These are phyloP conservation scores for Ogataea saltuana DNA, from an alignment of 805 yeast species.

Conservation along the genomic window DNA sequence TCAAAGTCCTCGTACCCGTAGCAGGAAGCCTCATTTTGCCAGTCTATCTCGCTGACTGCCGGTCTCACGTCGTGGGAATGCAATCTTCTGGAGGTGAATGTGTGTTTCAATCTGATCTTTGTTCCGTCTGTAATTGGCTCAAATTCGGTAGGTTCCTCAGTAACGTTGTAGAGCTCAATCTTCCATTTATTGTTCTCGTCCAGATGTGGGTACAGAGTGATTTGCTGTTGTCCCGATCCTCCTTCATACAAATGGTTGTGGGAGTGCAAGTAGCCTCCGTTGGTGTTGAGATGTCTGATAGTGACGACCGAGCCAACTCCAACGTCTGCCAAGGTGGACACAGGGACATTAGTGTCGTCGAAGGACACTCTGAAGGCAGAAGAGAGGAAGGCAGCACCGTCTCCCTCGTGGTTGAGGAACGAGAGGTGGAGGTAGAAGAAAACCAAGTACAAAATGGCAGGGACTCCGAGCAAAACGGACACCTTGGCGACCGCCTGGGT, in stretches of 20 bases:
- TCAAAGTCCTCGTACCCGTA: constrained; percentile 75
- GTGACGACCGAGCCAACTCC: constrained; percentile 72
- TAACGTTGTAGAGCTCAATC: constrained; percentile 64
- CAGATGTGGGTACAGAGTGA: constrained; percentile 76
- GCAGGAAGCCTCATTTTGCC: constrained; percentile 81
- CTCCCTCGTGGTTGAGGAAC: constrained; percentile 60
- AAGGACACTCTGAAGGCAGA: constrained; percentile 70
- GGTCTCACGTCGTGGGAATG: constrained; percentile 85
- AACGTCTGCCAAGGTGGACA: constrained; percentile 58
- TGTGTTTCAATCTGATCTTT: constrained; percentile 67
- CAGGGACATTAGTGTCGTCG: constrained; percentile 60
- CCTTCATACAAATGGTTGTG: constrained; percentile 69
- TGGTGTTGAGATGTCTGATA: constrained; percentile 66
- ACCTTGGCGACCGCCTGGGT: constrained; percentile 55
- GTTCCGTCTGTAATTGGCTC: constrained; percentile 66
- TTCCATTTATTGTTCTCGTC: constrained; percentile 75
- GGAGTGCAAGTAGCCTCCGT: constrained; percentile 84
- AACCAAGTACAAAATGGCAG: constrained; percentile 52
- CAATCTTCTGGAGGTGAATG: constrained; percentile 59
- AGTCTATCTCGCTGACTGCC: constrained; percentile 72
- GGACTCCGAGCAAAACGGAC: constrained; percentile 55
- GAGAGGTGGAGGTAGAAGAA: constrained; percentile 67
- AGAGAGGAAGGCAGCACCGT: constrained; percentile 70
- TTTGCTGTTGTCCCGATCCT: constrained; percentile 83
- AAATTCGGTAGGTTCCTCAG: constrained; percentile 57